Evolutionary conservation across 495 filamentous ascomycete genomes (phyloP).

Genomic region (Penicillium crystallinum): DNA sequence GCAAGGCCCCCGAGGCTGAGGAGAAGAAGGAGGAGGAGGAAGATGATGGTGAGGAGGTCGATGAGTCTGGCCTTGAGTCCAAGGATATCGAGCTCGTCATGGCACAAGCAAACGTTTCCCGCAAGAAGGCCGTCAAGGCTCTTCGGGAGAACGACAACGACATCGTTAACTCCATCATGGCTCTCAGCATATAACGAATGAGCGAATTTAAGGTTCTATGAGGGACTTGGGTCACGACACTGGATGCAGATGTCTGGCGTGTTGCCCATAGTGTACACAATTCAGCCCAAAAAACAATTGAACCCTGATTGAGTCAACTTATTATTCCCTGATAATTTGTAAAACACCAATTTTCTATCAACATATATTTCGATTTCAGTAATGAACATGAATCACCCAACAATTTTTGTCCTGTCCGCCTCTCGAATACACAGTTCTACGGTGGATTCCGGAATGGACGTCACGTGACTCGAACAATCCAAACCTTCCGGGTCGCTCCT

Average conservation of each 20-base stretch:
- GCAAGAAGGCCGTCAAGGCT: slow-evolving; percentile 98
- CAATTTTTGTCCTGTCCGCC: neutral
- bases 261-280: slow-evolving; percentile 40
- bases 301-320: slow-evolving; percentile 14
- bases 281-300: slow-evolving; percentile 38
- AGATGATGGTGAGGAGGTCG: slow-evolving; percentile 93
- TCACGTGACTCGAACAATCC: slow-evolving; percentile 43
- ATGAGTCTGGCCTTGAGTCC: slow-evolving; percentile 86
- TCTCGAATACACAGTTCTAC: neutral
- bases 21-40: slow-evolving; percentile 84
- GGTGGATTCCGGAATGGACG: slow-evolving; percentile 29
- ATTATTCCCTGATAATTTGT: neutral
- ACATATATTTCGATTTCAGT: too few relatives aligned
- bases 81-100: slow-evolving; percentile 99
- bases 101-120: slow-evolving; percentile 90
- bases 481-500: slow-evolving; percentile 46
- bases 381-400: neutral
- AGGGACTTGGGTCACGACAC: slow-evolving; percentile 31
- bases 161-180: slow-evolving; percentile 99
- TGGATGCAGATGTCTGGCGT: slow-evolving; percentile 24
- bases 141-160: slow-evolving; percentile 99
- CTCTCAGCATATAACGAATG: slow-evolving; percentile 77
- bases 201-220: slow-evolving; percentile 14
- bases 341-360: neutral
- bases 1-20: slow-evolving; percentile 67